These are phyloP conservation scores for Phytophthora constricta DNA, from an alignment of 352 stramenopile species.

Conservation along the genomic window DNA sequence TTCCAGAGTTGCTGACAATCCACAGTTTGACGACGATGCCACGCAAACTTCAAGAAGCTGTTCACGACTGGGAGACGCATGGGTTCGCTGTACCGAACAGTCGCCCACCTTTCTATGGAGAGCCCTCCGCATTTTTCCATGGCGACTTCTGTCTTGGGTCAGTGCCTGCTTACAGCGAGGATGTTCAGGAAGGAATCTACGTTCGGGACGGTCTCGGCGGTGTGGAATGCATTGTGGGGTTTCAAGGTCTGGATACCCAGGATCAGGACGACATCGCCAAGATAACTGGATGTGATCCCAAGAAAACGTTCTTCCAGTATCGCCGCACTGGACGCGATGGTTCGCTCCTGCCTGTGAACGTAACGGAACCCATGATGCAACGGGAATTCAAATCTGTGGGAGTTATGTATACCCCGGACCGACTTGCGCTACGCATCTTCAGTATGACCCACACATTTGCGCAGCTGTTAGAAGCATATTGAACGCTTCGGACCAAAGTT, in stretches of 20 bases:
- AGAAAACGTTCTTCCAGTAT: background rate
- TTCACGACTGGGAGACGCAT: background rate
- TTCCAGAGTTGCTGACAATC: background rate
- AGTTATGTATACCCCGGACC: background rate
- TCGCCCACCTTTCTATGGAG: background rate
- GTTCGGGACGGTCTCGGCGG: background rate
- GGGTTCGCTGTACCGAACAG: background rate
- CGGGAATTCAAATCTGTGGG: background rate
- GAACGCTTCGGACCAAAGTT: background rate
- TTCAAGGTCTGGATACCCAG: background rate
- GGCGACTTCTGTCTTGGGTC: background rate
- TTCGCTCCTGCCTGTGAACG: background rate
- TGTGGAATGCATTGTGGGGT: background rate
- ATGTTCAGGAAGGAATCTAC: background rate
- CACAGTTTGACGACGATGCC: background rate
- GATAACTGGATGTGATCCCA: background rate
- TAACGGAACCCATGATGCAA: background rate
- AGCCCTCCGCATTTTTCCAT: background rate
- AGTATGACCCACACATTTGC: background rate
- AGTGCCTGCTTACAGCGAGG: background rate
- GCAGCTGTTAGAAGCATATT: background rate
- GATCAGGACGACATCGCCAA: background rate
- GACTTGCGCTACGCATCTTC: background rate
- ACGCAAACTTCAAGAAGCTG: background rate
- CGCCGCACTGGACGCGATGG: no score